phyloP scores from a whole-genome alignment of 768 basidiomycete genomes.

The Gymnopilus dilepis region DNA sequence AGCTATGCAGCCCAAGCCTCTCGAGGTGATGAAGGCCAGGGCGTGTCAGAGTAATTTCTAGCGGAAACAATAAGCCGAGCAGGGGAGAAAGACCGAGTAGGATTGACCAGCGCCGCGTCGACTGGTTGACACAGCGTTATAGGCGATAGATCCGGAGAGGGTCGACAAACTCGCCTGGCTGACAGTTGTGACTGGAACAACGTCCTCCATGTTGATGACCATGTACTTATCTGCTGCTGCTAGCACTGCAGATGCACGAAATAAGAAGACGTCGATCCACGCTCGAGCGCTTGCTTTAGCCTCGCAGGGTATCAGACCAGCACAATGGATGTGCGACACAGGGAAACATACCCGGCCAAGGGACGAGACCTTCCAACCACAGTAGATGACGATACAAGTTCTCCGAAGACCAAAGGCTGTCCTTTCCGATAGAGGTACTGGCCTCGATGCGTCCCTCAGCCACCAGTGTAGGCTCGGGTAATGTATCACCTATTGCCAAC shows the following conservation, averaged over 20 bases:
- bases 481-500: too few relatives aligned
- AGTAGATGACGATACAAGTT: constrained; percentile 23
- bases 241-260: constrained; percentile 31
- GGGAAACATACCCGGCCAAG: constrained; percentile 11
- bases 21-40: background rate
- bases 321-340: constrained; percentile 6
- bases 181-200: constrained; percentile 17
- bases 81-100: background rate
- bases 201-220: constrained; percentile 25
- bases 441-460: background rate
- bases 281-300: constrained; percentile 26
- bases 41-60: background rate
- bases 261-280: constrained; percentile 28
- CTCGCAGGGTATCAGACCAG: constrained; percentile 18
- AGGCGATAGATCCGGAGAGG: constrained; percentile 8
- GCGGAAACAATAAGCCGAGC: background rate
- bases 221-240: constrained; percentile 20
- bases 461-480: too few relatives aligned
- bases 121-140: constrained; percentile 1
- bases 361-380: constrained; percentile 18
- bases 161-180: constrained; percentile 1
- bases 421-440: constrained; percentile 6
- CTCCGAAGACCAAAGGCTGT: constrained; percentile 21
- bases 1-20: background rate
- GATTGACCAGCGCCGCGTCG: background rate